Evolutionary conservation across 2,329 filamentous ascomycete genomes (phyloP).

Genomic region (Pestalotiopsis sp.): DNA sequence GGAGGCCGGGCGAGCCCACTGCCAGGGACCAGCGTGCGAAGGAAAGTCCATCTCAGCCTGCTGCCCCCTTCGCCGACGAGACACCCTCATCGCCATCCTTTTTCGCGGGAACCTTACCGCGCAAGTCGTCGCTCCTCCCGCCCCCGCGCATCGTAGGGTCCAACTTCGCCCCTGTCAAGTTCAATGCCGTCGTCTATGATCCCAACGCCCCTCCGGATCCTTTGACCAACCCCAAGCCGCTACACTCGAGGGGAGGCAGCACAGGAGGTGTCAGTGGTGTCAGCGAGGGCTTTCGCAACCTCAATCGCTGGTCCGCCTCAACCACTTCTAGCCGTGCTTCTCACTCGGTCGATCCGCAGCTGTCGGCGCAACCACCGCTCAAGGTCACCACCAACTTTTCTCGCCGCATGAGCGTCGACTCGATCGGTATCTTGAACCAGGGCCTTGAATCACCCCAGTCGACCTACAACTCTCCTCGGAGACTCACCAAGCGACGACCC

Average conservation of each 20-base stretch:
- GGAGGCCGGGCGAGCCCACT: constrained; percentile 6
- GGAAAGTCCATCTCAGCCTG: constrained; percentile 13
- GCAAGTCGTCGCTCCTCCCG: constrained; percentile 27
- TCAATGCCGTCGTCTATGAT: constrained; percentile 14
- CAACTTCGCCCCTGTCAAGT: constrained; percentile 13
- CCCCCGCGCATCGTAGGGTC: constrained; percentile 22
- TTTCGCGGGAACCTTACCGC: constrained; percentile 20
- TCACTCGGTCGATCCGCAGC: constrained; percentile 22
- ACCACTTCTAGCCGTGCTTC: constrained; percentile 52
- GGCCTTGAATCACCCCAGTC: constrained; percentile 9
- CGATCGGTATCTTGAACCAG: constrained; percentile 33
- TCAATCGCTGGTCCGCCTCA: constrained; percentile 57
- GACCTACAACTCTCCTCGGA: constrained; percentile 24
- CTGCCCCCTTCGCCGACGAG: constrained; percentile 15
- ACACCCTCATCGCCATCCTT: constrained; percentile 18
- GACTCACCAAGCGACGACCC: constrained; percentile 27
- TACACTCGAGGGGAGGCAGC: constrained; percentile 27
- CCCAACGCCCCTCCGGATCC: constrained; percentile 22
- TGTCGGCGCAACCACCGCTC: constrained; percentile 25
- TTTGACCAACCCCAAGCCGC: constrained; percentile 17
- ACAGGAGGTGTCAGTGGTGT: constrained; percentile 35
- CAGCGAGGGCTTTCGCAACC: constrained; percentile 48
- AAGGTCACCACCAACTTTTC: constrained; percentile 37
- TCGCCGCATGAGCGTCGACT: constrained; percentile 48
- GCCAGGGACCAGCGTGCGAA: constrained; percentile 1